Evolutionary conservation across 257 asterid species (phyloP), one percentile per base, ranked within the genome.

Genomic region (Przewalskia tangutica): DNA sequence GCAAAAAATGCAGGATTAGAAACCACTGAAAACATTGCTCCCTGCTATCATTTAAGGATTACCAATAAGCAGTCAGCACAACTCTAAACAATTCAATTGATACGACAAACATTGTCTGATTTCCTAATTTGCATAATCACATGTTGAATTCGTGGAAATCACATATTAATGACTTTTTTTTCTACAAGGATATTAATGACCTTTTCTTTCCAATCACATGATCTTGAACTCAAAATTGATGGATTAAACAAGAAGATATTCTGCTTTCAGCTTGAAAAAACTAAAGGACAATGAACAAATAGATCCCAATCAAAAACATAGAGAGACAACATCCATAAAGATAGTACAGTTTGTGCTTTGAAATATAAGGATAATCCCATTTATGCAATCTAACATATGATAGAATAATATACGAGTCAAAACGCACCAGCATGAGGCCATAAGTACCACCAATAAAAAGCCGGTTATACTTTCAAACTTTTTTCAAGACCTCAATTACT

Each of bases 361-460:
- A 87, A 94, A 68, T 73, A 91, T 92, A 89, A 86, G 88, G 80
- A 91, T 34, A 66, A 88, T 46, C 65, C 96, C 97, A 83, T 88
- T 85, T 62, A 83, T 14, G 58, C 93, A 97, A 70, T 94, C 96
- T 71, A 66, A 17, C 40, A 79, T 51, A 73, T 38, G 68, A 81
- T 56, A 10, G 12, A 83, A 81, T 65, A 70, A 81, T 67, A 77
- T 78, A 23, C 46, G 2, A 75, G 80, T 81, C 23, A 7, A 83
- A 83, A 86, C 97, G 71, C 80, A 94, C 97, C 92, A 86, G 88
- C 81, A 91, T 34, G 76, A 88, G 77, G 78, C 96, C 97, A 83
- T 89, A 88, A 76, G 82, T 34, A 70, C 97, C 98, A 70, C 97
- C 95, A 36, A 86, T 82, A 86, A 86, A 91, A 84, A 94, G 91